These are phyloP conservation scores for Penicillium sp. DNA, from an alignment of 2,329 filamentous ascomycete genomes.

Conservation along the genomic window DNA sequence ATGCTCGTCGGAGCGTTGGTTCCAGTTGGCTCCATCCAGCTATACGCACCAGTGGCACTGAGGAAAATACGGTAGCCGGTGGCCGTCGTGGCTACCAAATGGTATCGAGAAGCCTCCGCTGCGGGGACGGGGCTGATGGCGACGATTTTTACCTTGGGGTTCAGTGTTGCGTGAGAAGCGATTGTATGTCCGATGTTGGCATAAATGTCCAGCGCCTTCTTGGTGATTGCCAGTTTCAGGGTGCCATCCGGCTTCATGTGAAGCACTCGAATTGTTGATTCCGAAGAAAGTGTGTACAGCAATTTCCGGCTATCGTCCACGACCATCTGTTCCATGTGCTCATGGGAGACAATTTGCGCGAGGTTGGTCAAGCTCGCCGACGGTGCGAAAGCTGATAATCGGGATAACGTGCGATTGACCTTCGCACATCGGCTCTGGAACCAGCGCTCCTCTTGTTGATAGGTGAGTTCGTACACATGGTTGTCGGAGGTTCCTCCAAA, in stretches of 20 bases:
- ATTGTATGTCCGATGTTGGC: conserved; percentile 86
- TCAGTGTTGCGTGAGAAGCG: conserved; percentile 68
- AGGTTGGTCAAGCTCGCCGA: conserved; percentile 44
- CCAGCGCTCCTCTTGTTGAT: conserved; percentile 97
- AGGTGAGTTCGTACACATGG: conserved; percentile 91
- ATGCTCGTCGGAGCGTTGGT: conserved; percentile 84
- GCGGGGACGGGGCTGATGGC: conserved; percentile 86
- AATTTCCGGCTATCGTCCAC: conserved; percentile 87
- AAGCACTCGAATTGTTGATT: conserved; percentile 88
- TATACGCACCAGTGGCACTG: conserved; percentile 78
- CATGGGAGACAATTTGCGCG: conserved; percentile 36
- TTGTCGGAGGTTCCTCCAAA: conserved; percentile 80
- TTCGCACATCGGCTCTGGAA: conserved; percentile 87
- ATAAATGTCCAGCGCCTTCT: conserved; percentile 58
- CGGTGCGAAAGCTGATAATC: conserved; percentile 64
- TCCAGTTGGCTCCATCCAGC: conserved; percentile 59
- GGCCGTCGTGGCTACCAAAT: conserved; percentile 86
- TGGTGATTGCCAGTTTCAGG: conserved; percentile 60
- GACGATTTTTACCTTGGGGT: conserved; percentile 74
- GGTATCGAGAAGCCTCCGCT: conserved; percentile 78
- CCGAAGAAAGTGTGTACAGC: conserved; percentile 87
- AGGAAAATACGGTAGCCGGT: conserved; percentile 91
- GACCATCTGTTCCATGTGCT: conserved; percentile 70
- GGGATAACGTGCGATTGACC: conserved; percentile 81
- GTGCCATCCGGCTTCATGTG: conserved; percentile 70